Evolutionary conservation across 805 yeast genomes (phyloP), one percentile per base, ranked within the genome.

Genomic region (Metschnikowia vanudenii): DNA sequence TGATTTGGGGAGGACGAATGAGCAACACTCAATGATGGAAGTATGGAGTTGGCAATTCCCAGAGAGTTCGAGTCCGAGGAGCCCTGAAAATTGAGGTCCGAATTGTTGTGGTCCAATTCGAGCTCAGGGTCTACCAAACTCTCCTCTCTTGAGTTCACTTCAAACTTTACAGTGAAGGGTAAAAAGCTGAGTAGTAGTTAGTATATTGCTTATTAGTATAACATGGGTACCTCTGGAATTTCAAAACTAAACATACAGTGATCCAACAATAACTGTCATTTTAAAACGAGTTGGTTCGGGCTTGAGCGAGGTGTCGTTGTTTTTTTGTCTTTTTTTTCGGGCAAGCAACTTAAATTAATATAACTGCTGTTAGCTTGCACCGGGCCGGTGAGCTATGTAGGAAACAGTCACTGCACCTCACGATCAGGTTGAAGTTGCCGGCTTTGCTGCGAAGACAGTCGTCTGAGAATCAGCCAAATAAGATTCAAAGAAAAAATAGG

Each of bases 81-180:
- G 24, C 22, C 26, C n/a, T 43, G 42, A 20, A 40, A 36, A 22
- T 26, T 24, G 16, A 24, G 35, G 5, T 39, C 45, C 4, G 36
- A 10, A 26, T 26, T 40, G 19, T 24, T 28, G 22, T 43, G 41
- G 17, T 35, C 49, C 19, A 46, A 20, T 19, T 37, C 36, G 48
- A 42, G 45, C 31, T 46, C 44, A 22, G 47, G 36, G 40, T 34
- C 43, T 22, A 47, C 42, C 33, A 43, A 33, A 29, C 38, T 36
- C n/a, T 50, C 53, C 14, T 51, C 51, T 11, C 44, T 44, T 12
- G 43, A 43, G 31, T 32, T 43, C 28, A 79, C 75, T 52, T 79
- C 80, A 52, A 79, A 79, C 52, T 84, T 87, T n/a, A 85, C 89
- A 3, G 89, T 82, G 57, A 81, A 81, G 2, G 94, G 94, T 39